A percentile compares a stretch with the other conserved stretches of the same genome.
phyloP scores from a whole-genome alignment of 768 basidiomycete genomes.

The Podaxis pistillaris region DNA sequence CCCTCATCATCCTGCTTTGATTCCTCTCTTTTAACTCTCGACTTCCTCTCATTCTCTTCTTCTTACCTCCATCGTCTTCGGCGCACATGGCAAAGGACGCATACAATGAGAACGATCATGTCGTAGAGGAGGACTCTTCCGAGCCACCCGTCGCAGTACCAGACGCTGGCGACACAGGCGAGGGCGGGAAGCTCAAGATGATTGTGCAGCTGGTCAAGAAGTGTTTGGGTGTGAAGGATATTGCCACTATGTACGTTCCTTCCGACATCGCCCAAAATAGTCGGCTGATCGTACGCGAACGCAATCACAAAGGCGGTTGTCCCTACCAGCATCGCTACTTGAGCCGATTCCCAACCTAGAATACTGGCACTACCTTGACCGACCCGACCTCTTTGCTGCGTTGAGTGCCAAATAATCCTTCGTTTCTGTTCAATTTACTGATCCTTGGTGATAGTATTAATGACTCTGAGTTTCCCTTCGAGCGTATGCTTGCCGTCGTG shows the following conservation, averaged over 20 bases:
- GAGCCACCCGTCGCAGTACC: slow-evolving; percentile 64
- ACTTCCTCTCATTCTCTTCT: neutral
- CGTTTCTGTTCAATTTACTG: slow-evolving; percentile 6
- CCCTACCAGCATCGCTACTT: slow-evolving; percentile 87
- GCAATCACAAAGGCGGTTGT: slow-evolving; percentile 66
- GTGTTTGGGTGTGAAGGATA: slow-evolving; percentile 91
- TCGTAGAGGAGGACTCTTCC: slow-evolving; percentile 46
- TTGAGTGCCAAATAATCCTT: slow-evolving; percentile 39
- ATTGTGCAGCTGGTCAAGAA: slow-evolving; percentile 89
- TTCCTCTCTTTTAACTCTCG: neutral
- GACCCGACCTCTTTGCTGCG: slow-evolving; percentile 91
- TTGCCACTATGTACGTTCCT: slow-evolving; percentile 82
- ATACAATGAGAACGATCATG: neutral
- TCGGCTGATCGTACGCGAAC: neutral
- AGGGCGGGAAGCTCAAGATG: slow-evolving; percentile 93
- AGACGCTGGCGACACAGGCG: slow-evolving; percentile 68
- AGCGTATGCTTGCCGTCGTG: slow-evolving; percentile 90
- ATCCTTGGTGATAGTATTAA: slow-evolving; percentile 63
- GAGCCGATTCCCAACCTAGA: slow-evolving; percentile 96
- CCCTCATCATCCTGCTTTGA: slow-evolving; percentile 1
- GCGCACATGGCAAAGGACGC: neutral
- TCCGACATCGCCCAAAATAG: slow-evolving; percentile 2
- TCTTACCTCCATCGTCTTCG: neutral
- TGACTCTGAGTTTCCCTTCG: slow-evolving; percentile 88
- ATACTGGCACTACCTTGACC: slow-evolving; percentile 92